phyloP scores from a whole-genome alignment of 805 yeast genomes.

The Alloascoidea africana region DNA sequence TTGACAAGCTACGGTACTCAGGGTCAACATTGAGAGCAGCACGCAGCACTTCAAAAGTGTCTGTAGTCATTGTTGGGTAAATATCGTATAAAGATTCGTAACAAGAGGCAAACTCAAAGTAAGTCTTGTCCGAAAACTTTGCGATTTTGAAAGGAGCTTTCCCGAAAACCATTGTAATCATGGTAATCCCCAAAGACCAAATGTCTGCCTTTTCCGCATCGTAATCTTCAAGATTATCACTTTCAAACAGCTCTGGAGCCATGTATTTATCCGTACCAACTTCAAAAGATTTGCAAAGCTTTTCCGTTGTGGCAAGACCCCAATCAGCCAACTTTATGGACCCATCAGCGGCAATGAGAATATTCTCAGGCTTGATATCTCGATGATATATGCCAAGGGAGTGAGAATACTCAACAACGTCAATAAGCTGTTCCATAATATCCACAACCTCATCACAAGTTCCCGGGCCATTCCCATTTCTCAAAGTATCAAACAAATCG shows the following conservation, averaged over 20 bases:
- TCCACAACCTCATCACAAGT: slow-evolving; percentile 14
- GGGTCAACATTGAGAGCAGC: slow-evolving; percentile 77
- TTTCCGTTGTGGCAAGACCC: slow-evolving; percentile 51
- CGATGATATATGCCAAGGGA: slow-evolving; percentile 60
- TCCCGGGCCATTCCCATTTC: slow-evolving; percentile 12
- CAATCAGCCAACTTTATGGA: slow-evolving; percentile 80
- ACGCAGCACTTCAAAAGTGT: slow-evolving; percentile 72
- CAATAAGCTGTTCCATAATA: slow-evolving; percentile 1
- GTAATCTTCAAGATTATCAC: slow-evolving; percentile 30
- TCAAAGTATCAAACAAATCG: background rate
- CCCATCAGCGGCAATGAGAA: slow-evolving; percentile 42
- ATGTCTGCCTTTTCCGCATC: slow-evolving; percentile 73
- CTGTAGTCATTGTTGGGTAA: slow-evolving; percentile 78
- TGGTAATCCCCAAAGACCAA: slow-evolving; percentile 81
- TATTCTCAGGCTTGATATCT: slow-evolving; percentile 75
- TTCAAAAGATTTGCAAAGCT: slow-evolving; percentile 55
- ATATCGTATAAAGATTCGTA: slow-evolving; percentile 87
- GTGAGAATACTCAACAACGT: slow-evolving; percentile 21
- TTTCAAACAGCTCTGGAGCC: slow-evolving; percentile 88
- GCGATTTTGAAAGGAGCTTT: slow-evolving; percentile 81
- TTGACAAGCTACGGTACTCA: slow-evolving; percentile 51
- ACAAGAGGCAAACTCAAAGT: slow-evolving; percentile 71
- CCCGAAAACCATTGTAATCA: slow-evolving; percentile 71
- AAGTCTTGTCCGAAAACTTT: slow-evolving; percentile 64
- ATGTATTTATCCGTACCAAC: slow-evolving; percentile 84